A percentile compares a stretch with the other conserved stretches of the same genome.
These are phyloP conservation scores for Komagataella ulmi DNA, from an alignment of 805 yeast species.

Conservation along the genomic window DNA sequence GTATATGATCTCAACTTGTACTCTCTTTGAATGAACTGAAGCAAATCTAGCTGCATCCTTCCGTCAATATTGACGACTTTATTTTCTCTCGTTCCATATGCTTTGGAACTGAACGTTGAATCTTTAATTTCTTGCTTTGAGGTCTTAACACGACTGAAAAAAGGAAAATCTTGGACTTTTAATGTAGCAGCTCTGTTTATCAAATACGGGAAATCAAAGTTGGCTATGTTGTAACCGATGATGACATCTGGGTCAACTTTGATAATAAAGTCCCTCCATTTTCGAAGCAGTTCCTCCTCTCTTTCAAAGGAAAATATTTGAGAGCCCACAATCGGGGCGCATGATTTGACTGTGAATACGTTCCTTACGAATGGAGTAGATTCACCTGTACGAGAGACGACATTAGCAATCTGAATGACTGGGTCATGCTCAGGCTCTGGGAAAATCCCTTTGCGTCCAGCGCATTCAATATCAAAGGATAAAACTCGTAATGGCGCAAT, in stretches of 20 bases:
- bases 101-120: slow-evolving; percentile 80
- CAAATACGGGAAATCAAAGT: slow-evolving; percentile 90
- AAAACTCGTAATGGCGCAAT: slow-evolving; percentile 89
- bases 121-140: slow-evolving; percentile 71
- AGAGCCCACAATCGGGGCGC: slow-evolving; percentile 89
- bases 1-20: slow-evolving; percentile 92
- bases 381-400: slow-evolving; percentile 75
- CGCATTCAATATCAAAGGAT: slow-evolving; percentile 96
- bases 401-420: slow-evolving; percentile 94
- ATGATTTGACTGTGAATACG: slow-evolving; percentile 85
- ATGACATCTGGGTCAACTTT: slow-evolving; percentile 90
- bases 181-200: slow-evolving; percentile 77
- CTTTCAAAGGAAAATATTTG: slow-evolving; percentile 64
- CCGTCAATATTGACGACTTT: slow-evolving; percentile 91
- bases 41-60: slow-evolving; percentile 83
- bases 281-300: slow-evolving; percentile 72
- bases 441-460: slow-evolving; percentile 92
- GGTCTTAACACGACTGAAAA: slow-evolving; percentile 61
- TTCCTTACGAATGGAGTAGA: slow-evolving; percentile 83
- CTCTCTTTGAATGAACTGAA: slow-evolving; percentile 90
- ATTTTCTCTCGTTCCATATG: slow-evolving; percentile 92
- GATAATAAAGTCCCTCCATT: slow-evolving; percentile 79
- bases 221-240: slow-evolving; percentile 90
- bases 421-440: slow-evolving; percentile 93
- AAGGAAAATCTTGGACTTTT: slow-evolving; percentile 57